Conservation (phyloP, 352 stramenopile genomes). For the Phytophthora sp. region DNA sequence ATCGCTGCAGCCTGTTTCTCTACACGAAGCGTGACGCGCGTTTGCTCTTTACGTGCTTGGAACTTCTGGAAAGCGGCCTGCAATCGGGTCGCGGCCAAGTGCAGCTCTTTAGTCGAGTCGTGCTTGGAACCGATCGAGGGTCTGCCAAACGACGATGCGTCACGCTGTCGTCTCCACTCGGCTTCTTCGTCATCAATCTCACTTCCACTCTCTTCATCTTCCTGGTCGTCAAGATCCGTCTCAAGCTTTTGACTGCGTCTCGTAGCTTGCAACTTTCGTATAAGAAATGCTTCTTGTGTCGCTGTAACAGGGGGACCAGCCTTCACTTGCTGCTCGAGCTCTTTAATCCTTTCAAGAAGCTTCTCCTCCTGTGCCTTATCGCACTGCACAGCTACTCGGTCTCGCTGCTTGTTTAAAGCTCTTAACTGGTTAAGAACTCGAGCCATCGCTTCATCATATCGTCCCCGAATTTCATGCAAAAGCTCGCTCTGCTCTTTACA, state of each 20-base stretch:
- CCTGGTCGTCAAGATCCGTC: background rate
- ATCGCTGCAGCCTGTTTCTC: constrained; percentile 60
- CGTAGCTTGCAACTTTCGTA: constrained; percentile 3
- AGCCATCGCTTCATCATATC: constrained; percentile 50
- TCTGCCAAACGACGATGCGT: constrained; percentile 21
- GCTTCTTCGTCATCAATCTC: constrained; percentile 45
- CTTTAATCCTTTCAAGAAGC: constrained; percentile 25
- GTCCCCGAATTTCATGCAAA: constrained; percentile 58
- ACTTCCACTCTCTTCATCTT: constrained; percentile 17
- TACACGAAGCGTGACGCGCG: constrained; percentile 45
- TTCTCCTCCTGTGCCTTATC: constrained; percentile 25
- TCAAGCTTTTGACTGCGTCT: background rate
- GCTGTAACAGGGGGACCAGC: constrained; percentile 11
- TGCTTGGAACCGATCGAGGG: constrained; percentile 25
- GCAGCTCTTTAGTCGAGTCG: constrained; percentile 53
- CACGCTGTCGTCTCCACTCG: constrained; percentile 46
- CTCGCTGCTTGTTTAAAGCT: constrained; percentile 28
- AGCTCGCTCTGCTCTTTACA: constrained; percentile 82
- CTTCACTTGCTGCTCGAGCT: constrained; percentile 28
- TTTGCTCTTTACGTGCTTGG: constrained; percentile 58
- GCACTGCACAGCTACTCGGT: constrained; percentile 32
- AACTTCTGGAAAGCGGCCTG: constrained; percentile 71
- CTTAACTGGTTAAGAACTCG: constrained; percentile 34
- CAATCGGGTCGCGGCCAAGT: constrained; percentile 53
- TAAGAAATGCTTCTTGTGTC: constrained; percentile 18